A percentile compares a stretch with the other conserved stretches of the same genome.
Conservation (phyloP, 495 filamentous ascomycete genomes). For the Penicillium steckii region DNA sequence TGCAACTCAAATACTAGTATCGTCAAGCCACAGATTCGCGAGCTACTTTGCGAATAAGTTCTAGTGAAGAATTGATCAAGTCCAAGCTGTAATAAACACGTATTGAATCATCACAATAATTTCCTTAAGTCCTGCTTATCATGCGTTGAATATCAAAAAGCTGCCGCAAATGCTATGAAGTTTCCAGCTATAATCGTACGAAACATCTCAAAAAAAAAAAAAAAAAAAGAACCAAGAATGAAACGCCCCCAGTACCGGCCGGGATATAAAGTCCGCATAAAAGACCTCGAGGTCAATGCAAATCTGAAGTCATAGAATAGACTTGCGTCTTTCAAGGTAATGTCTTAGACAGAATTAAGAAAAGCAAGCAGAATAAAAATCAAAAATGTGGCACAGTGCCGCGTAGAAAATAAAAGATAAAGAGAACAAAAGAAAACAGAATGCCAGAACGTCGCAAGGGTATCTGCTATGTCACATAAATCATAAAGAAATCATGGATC, state of each 20-base stretch:
- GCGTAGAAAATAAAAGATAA: not conserved
- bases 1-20: not conserved
- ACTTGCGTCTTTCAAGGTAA: not conserved
- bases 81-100: too few relatives aligned
- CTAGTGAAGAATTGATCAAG: too few relatives aligned
- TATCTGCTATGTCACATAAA: slow-evolving; percentile 11
- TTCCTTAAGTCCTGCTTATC: not conserved
- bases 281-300: slow-evolving; percentile 25
- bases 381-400: not conserved
- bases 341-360: not conserved
- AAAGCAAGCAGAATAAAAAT: not conserved
- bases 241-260: not conserved
- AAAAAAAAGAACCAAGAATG: slow-evolving; percentile 1
- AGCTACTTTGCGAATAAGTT: too few relatives aligned
- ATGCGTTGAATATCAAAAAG: not conserved
- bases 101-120: not conserved
- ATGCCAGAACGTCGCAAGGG: slow-evolving; percentile 5
- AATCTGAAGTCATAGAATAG: slow-evolving; percentile 12
- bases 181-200: slow-evolving; percentile 2
- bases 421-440: not conserved
- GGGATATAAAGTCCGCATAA: slow-evolving; percentile 3
- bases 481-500: not conserved
- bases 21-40: too few relatives aligned
- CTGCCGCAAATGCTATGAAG: slow-evolving; percentile 5
- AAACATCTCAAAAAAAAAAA: slow-evolving; percentile 3